Percentiles rank a stretch among this genome's conserved stretches.
These are phyloP conservation scores for Phytophthora kernoviae DNA, from an alignment of 352 stramenopile species.

Conservation along the genomic window DNA sequence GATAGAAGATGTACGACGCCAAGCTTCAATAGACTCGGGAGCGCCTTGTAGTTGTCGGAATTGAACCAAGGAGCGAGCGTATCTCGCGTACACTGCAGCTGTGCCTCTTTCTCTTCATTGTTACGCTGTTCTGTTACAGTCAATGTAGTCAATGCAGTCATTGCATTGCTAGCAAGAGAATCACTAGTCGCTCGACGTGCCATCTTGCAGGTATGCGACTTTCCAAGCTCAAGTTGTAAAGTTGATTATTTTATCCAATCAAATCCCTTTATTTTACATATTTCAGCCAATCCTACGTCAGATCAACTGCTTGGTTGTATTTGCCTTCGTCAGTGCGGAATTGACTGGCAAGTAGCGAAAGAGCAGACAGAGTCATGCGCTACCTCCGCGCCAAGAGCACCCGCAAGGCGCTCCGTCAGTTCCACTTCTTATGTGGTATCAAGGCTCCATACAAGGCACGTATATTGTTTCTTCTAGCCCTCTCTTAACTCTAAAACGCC, in stretches of 20 bases:
- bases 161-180: too few relatives aligned
- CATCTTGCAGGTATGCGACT: slow-evolving; percentile 10
- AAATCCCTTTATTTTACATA: neutral
- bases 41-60: slow-evolving; percentile 22
- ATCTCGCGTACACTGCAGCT: slow-evolving; percentile 6
- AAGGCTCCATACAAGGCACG: slow-evolving; percentile 81
- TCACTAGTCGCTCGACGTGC: neutral
- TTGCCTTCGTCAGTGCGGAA: slow-evolving; percentile 17
- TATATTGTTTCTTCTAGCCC: neutral
- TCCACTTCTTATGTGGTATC: slow-evolving; percentile 89
- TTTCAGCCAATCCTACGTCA: slow-evolving; percentile 9
- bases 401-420: slow-evolving; percentile 86
- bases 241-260: slow-evolving; percentile 26
- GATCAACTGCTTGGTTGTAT: slow-evolving; percentile 2
- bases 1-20: slow-evolving; percentile 39
- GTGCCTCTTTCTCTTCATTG: slow-evolving; percentile 17
- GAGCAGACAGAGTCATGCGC: slow-evolving; percentile 44
- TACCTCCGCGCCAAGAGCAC: slow-evolving; percentile 87
- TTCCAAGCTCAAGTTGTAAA: slow-evolving; percentile 22
- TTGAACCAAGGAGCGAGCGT: slow-evolving; percentile 18
- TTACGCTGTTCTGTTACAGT: slow-evolving; percentile 2
- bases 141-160: neutral
- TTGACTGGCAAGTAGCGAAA: slow-evolving; percentile 29
- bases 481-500: neutral
- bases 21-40: slow-evolving; percentile 36